These are phyloP conservation scores for Chlorella sp. DNA, from an alignment of 139 green algal species.

Conservation along the genomic window DNA sequence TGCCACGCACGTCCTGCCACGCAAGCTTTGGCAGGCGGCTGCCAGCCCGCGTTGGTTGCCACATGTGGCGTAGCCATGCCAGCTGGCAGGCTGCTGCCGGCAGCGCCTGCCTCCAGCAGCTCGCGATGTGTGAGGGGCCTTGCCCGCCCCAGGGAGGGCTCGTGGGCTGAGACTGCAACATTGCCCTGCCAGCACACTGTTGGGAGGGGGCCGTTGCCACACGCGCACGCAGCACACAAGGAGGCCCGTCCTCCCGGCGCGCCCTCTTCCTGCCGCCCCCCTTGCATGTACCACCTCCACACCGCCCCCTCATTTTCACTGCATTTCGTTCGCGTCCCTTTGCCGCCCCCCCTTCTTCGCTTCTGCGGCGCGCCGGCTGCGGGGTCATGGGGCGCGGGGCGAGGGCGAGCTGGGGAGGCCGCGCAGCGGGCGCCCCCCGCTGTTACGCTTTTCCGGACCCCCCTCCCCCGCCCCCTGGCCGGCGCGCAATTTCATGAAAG, in stretches of 20 bases:
- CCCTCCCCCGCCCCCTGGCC: too few relatives aligned
- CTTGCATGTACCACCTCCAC: slow-evolving; percentile 6
- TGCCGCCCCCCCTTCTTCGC: neutral
- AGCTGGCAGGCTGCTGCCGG: neutral
- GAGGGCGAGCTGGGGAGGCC: too few relatives aligned
- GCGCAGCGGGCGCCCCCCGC: too few relatives aligned
- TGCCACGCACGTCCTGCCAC: too few relatives aligned
- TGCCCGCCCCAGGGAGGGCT: neutral
- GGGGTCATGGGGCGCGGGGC: too few relatives aligned
- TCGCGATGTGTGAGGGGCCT: neutral
- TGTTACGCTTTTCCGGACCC: too few relatives aligned
- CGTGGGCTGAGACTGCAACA: neutral
- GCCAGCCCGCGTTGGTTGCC: too few relatives aligned
- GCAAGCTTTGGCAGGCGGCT: too few relatives aligned
- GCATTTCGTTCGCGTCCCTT: neutral
- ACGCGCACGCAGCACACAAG: neutral
- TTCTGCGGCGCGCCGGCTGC: neutral
- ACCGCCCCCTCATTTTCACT: neutral
- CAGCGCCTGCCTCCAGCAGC: neutral
- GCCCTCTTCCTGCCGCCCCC: neutral
- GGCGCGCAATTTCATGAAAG: too few relatives aligned
- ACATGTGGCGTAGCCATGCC: too few relatives aligned
- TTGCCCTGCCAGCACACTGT: neutral
- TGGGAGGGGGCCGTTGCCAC: neutral
- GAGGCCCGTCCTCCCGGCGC: neutral